These are phyloP conservation scores for Fimicolochytrium jonesii DNA, from an alignment of 192 early-diverging fungal species.

Conservation along the genomic window DNA sequence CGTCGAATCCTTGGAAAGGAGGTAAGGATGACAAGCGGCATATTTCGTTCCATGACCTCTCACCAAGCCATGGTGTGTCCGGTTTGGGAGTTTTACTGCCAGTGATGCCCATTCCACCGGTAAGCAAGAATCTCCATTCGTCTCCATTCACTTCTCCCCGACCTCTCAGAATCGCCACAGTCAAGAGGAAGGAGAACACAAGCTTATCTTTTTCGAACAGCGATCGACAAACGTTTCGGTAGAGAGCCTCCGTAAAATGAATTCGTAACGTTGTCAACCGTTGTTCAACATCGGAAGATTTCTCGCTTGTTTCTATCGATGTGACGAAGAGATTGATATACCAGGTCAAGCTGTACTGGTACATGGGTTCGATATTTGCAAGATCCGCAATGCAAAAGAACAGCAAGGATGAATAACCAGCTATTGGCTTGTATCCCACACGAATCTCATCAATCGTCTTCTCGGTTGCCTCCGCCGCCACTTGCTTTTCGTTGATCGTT, in stretches of 20 bases:
- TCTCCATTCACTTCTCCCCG: conserved; percentile 46
- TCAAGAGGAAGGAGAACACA: conserved; percentile 54
- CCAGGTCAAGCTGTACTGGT: conserved; percentile 60
- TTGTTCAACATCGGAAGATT: conserved; percentile 46
- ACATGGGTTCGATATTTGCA: conserved; percentile 63
- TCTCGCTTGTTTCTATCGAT: conserved; percentile 53
- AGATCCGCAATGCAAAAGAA: conserved; percentile 63
- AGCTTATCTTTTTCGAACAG: conserved; percentile 67
- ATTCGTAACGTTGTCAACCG: conserved; percentile 42
- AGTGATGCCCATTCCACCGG: conserved; percentile 49
- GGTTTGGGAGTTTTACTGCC: conserved; percentile 32
- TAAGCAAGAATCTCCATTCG: conserved; percentile 54
- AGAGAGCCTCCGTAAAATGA: conserved; percentile 56
- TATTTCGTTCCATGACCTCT: conserved; percentile 51
- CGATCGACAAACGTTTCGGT: conserved; percentile 56
- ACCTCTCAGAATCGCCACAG: conserved; percentile 44
- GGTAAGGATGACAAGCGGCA: conserved; percentile 37
- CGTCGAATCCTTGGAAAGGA: conserved; percentile 39
- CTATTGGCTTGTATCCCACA: conserved; percentile 57
- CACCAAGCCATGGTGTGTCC: conserved; percentile 49
- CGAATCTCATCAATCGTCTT: conserved; percentile 59
- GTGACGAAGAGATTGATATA: conserved; percentile 57
- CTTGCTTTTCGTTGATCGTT: conserved; percentile 56
- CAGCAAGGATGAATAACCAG: conserved; percentile 45
- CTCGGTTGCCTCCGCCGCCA: conserved; percentile 57